Base-by-base conservation (phyloP, 345 rosid species). In the Euphorbia lathyris region DNA sequence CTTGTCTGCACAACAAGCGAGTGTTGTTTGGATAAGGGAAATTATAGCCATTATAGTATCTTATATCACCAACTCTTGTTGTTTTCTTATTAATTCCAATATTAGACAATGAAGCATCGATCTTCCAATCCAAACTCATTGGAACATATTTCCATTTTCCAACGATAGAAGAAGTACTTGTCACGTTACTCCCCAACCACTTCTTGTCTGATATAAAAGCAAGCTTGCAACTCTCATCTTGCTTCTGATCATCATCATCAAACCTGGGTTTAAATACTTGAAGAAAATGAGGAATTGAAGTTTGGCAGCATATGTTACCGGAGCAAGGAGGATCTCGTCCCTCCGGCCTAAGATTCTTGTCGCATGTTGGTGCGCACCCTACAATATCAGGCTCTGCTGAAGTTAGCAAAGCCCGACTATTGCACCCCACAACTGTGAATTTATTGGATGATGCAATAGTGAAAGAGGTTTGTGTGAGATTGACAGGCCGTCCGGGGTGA, bases 341-440 rank as follows among this genome's bases (percentile, higher is more conserved):
- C 1, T 42, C 13, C 13, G 32, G 32, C 13, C 22, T 32, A 9
- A 6, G 27, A 32, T n/a, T 36, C 4, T 13, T 3, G 38, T 11
- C 25, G 51, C 72, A 68, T 4, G 55, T 26, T 11, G 72, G 47
- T 14, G 16, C 25, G 40, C 72, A 68, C 19, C 72, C 72, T 23
- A 17, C 25, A n/a, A 68, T 29, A 4, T 58, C 23, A 5, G 53
- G 40, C 42, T 19, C 38, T 0, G 30, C 38, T 23, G 42, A 20
- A 14, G 63, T 25, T 1, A 43, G 55, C 36, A 58, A 4, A 57
- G 64, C 63, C 20, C 53, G 23, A 40, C 8, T 68, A 23, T 42
- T 57, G 63, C 72, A 58, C 40, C 72, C 63, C 9, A 57, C 53
- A 16, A 61, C 63, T 2, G 51, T 43, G 55, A 68, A 66, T 22